Conservation (phyloP, 177 flowering plant species). For the Vitis hybrid region DNA sequence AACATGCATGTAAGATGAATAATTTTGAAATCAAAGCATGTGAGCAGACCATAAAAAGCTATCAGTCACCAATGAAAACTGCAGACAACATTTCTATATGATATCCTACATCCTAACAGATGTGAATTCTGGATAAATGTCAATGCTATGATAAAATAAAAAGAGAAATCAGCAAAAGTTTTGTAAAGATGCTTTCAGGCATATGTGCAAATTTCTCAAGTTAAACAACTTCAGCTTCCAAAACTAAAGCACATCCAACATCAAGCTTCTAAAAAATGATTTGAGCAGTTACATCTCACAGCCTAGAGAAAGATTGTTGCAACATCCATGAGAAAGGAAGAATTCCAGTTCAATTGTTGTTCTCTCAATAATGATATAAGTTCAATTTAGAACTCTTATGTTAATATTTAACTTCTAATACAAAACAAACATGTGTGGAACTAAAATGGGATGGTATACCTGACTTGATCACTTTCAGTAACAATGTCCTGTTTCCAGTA, state of each 20-base stretch:
- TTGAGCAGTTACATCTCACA: conserved; percentile 13
- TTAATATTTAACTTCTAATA: neutral
- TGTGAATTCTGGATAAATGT: too few relatives aligned
- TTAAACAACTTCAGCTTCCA: neutral
- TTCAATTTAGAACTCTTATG: conserved; percentile 28
- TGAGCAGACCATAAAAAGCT: too few relatives aligned
- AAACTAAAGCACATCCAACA: neutral
- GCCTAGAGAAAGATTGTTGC: too few relatives aligned
- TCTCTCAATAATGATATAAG: conserved; percentile 93
- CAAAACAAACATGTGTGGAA: conserved; percentile 2
- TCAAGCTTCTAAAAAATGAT: neutral
- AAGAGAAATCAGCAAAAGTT: neutral
- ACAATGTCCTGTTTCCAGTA: conserved; percentile 82
- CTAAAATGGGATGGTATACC: conserved; percentile 38
- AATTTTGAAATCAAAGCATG: too few relatives aligned
- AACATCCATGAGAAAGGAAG: too few relatives aligned
- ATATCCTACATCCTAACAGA: too few relatives aligned
- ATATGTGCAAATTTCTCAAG: neutral
- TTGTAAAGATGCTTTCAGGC: neutral
- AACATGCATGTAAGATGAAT: too few relatives aligned
- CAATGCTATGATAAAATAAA: too few relatives aligned
- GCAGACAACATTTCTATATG: too few relatives aligned
- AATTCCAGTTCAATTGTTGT: conserved; percentile 13
- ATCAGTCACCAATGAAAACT: too few relatives aligned
- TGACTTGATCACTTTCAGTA: conserved; percentile 97